These are phyloP conservation scores for Iris macrosiphon DNA, from an alignment of 106 monocot species.

Conservation along the genomic window DNA sequence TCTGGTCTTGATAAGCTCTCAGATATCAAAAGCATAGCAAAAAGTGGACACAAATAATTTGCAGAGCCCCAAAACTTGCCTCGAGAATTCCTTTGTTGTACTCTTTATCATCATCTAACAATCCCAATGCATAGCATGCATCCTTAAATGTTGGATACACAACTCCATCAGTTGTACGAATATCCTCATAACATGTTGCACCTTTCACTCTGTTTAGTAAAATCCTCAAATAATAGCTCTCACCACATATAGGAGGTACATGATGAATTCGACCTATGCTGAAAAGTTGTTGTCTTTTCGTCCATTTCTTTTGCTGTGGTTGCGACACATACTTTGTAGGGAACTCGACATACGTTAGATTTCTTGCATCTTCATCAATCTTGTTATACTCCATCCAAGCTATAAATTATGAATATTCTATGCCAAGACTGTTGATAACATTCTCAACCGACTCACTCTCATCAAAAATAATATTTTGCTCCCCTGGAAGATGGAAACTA, in stretches of 20 bases:
- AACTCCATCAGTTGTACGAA: neutral
- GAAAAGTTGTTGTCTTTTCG: neutral
- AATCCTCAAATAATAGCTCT: neutral
- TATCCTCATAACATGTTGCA: neutral
- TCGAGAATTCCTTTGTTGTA: neutral
- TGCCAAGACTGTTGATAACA: neutral
- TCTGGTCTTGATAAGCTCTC: too few relatives aligned
- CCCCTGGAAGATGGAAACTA: neutral
- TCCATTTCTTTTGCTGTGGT: neutral
- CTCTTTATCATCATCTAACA: neutral
- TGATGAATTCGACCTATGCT: constrained; percentile 1
- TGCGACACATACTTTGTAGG: constrained; percentile 9
- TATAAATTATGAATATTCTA: constrained; percentile 4
- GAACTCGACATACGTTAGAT: constrained; percentile 14
- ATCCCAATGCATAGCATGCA: neutral
- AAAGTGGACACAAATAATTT: too few relatives aligned
- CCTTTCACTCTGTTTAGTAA: neutral
- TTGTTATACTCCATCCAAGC: constrained; percentile 11
- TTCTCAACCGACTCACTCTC: neutral
- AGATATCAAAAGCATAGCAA: too few relatives aligned
- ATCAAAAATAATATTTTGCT: neutral
- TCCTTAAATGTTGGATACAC: neutral
- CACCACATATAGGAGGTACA: constrained; percentile 2
- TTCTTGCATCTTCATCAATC: neutral
- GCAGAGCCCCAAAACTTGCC: neutral